Evolutionary conservation across 768 basidiomycete species (phyloP), one percentile per base, ranked within the genome.

Genomic region (Daedaleopsis nitida): DNA sequence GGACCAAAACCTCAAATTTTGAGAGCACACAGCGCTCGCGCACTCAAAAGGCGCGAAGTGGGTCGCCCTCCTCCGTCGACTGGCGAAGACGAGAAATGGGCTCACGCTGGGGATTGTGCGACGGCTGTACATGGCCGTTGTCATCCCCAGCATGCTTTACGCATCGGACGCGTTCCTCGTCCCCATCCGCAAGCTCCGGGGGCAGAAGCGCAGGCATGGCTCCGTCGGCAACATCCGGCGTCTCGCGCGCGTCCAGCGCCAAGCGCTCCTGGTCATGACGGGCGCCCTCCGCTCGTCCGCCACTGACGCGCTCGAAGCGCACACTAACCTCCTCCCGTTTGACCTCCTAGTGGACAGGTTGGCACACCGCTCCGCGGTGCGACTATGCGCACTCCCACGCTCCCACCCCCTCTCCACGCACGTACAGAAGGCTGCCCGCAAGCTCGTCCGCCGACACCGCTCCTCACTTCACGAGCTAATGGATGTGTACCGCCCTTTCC

Each of bases 61-160:
- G n/a, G n/a, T n/a, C n/a, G n/a, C n/a, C n/a, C n/a, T n/a, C n/a
- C n/a, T n/a, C n/a, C n/a, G n/a, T n/a, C n/a, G n/a, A n/a, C n/a
- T n/a, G n/a, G n/a, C n/a, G n/a, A n/a, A n/a, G n/a, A n/a, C n/a
- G n/a, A n/a, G n/a, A n/a, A n/a, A n/a, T n/a, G n/a, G n/a, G n/a
- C n/a, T n/a, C n/a, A n/a, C n/a, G n/a, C n/a, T n/a, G n/a, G n/a
- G n/a, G n/a, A n/a, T n/a, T n/a, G n/a, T n/a, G n/a, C n/a, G n/a
- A n/a, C n/a, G n/a, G n/a, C n/a, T n/a, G n/a, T n/a, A n/a, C n/a
- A n/a, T 69, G 1, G 44, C 68, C 1, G 62, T 70, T 0, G 68
- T 66, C 0, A 51, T 73, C 4, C 74, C 75, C 0, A 69, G 68
- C 24, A 74, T 76, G 63, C 64, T 74, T 21, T 78, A 77, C 52